Percentiles rank a stretch among this genome's conserved stretches.
phyloP scores from a whole-genome alignment of 495 filamentous ascomycete genomes.

The Podospora bellae-mahoneyi region DNA sequence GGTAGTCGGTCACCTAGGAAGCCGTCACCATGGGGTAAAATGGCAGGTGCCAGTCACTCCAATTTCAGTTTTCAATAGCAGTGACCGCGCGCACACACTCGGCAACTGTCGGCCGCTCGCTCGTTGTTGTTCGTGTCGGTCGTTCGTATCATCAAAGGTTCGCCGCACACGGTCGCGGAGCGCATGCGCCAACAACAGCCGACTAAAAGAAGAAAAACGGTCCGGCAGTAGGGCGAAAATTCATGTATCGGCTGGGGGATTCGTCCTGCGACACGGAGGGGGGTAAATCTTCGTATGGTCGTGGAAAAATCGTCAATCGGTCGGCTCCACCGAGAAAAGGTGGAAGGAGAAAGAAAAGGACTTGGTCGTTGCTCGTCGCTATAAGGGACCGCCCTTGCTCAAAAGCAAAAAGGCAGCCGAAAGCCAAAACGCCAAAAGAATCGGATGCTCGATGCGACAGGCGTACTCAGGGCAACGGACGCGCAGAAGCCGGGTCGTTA shows the following conservation, averaged over 20 bases:
- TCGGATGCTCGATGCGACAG: not conserved
- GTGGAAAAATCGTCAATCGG: not conserved
- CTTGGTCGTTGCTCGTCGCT: not conserved
- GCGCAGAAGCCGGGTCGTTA: not conserved
- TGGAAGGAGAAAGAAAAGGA: not conserved
- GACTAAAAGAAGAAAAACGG: not conserved
- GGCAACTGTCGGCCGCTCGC: not conserved
- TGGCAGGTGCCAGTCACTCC: too few relatives aligned
- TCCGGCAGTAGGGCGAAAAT: not conserved
- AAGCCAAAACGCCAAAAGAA: constrained; percentile 4
- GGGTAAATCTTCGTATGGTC: not conserved
- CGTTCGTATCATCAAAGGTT: not conserved
- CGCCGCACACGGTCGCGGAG: not conserved
- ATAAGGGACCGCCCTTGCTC: not conserved
- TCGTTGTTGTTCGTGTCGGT: not conserved
- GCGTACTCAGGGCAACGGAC: not conserved
- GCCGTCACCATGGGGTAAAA: not conserved
- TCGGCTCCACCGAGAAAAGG: not conserved
- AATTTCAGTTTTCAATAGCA: not conserved
- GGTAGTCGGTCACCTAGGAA: not conserved
- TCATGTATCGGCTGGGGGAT: not conserved
- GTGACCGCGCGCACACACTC: not conserved
- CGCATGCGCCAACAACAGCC: not conserved
- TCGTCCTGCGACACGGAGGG: not conserved
- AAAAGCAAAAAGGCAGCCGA: not conserved